Percentiles rank a stretch among this genome's conserved stretches.
These are phyloP conservation scores for Nicotiana noctiflora DNA, from an alignment of 257 asterid species.

Conservation along the genomic window DNA sequence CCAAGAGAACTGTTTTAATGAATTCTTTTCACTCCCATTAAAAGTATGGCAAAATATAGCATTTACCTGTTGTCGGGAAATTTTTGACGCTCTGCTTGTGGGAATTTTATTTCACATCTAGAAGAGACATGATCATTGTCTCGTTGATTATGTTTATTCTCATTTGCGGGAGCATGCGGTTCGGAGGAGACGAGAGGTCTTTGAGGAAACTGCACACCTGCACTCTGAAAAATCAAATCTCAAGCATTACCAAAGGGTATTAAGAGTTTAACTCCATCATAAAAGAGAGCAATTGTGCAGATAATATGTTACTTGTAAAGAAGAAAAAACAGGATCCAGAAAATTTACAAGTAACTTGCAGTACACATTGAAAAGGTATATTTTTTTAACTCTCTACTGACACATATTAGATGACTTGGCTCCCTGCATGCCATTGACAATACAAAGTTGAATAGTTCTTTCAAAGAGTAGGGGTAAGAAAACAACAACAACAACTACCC, in stretches of 20 bases:
- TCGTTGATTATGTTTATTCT: conserved; percentile 30
- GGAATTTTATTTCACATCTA: conserved; percentile 32
- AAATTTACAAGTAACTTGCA: neutral
- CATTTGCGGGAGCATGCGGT: conserved; percentile 34
- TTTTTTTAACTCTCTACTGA: neutral
- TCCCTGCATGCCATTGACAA: neutral
- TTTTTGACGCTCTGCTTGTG: conserved; percentile 35
- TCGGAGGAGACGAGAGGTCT: conserved; percentile 36
- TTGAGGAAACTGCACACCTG: conserved; percentile 87
- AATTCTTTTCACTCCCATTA: neutral
- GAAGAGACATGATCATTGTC: conserved; percentile 36
- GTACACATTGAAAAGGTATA: neutral
- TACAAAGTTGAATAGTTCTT: neutral
- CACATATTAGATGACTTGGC: neutral
- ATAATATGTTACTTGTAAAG: neutral
- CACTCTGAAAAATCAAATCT: conserved; percentile 48
- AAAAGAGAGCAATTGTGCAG: neutral
- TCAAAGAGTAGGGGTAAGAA: neutral
- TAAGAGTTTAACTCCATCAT: neutral
- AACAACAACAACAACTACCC: too few species aligned
- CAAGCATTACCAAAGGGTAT: conserved; percentile 5
- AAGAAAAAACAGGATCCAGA: neutral
- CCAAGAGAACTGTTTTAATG: neutral
- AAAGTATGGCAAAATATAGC: neutral
- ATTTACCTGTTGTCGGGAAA: conserved; percentile 67